Percentiles rank a stretch among this genome's conserved stretches.
These are phyloP conservation scores for Selenicereus undatus DNA, from an alignment of 148 eudicot genomes.

Conservation along the genomic window DNA sequence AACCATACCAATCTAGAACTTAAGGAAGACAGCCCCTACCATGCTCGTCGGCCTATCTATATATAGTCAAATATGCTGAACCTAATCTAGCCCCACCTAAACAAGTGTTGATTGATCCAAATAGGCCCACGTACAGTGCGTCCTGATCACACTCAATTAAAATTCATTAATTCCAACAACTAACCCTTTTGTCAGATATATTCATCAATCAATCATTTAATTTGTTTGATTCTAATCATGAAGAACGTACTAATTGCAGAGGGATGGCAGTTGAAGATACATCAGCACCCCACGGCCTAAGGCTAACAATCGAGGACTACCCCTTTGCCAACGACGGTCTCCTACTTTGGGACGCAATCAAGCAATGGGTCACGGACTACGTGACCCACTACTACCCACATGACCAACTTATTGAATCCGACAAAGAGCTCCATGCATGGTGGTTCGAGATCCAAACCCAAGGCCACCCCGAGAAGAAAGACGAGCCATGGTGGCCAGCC, in stretches of 20 bases:
- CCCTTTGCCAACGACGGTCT: constrained; percentile 79
- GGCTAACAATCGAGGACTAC: constrained; percentile 64
- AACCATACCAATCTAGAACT: too few species aligned
- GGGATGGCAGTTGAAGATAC: constrained; percentile 48
- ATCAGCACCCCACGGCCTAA: constrained; percentile 58
- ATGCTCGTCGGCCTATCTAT: too few species aligned
- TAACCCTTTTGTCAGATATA: neutral
- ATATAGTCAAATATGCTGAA: too few species aligned
- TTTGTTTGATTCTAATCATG: neutral
- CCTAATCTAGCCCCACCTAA: too few species aligned
- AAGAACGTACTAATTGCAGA: neutral
- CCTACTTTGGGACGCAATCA: constrained; percentile 55
- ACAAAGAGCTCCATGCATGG: constrained; percentile 71
- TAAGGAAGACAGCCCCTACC: too few species aligned
- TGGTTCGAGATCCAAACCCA: constrained; percentile 59
- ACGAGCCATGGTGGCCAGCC: constrained; percentile 73
- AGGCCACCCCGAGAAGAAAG: constrained; percentile 73
- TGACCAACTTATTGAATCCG: constrained; percentile 29
- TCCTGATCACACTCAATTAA: too few species aligned
- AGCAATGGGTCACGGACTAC: constrained; percentile 68
- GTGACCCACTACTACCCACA: constrained; percentile 53
- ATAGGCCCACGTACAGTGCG: too few species aligned
- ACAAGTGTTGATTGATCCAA: too few species aligned
- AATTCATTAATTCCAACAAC: too few species aligned
- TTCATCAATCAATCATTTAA: neutral